Evolutionary conservation across 148 eudicot species (phyloP).

Genomic region (Agrostemma githago): DNA sequence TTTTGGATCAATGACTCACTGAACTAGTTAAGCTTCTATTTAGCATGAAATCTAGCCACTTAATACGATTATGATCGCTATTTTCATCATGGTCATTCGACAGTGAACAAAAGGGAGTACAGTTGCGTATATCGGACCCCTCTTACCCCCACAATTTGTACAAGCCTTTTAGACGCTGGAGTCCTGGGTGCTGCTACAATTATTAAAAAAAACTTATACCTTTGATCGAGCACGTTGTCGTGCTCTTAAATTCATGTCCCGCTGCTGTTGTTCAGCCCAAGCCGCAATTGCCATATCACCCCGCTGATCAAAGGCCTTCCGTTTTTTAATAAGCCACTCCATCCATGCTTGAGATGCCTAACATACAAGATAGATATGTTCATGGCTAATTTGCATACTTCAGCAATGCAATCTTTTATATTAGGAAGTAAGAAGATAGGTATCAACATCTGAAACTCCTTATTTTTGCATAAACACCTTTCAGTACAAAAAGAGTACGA

Average conservation of each 20-base stretch:
- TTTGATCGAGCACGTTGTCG: slow-evolving; percentile 88
- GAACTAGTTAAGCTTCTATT: neutral
- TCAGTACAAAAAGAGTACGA: neutral
- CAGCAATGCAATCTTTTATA: neutral
- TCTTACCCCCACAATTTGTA: neutral
- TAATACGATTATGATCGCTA: neutral
- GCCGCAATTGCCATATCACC: slow-evolving; percentile 98
- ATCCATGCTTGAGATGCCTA: slow-evolving; percentile 98
- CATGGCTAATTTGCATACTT: neutral
- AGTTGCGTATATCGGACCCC: neutral
- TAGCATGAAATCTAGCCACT: neutral
- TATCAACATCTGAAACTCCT: neutral
- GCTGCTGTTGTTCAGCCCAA: slow-evolving; percentile 99
- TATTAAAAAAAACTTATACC: slow-evolving; percentile 29
- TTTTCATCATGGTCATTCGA: neutral
- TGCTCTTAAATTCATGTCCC: slow-evolving; percentile 70
- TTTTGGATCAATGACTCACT: neutral
- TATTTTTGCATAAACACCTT: neutral
- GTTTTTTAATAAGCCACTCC: slow-evolving; percentile 92
- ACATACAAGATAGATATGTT: slow-evolving; percentile 4
- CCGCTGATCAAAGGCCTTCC: slow-evolving; percentile 90
- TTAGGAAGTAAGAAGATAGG: neutral
- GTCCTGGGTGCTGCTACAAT: neutral
- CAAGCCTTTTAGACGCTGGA: neutral
- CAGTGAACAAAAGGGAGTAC: neutral